A percentile compares a stretch with the other conserved stretches of the same genome.
These are phyloP conservation scores for Pythium brassicae DNA, from an alignment of 352 stramenopile species.

Conservation along the genomic window DNA sequence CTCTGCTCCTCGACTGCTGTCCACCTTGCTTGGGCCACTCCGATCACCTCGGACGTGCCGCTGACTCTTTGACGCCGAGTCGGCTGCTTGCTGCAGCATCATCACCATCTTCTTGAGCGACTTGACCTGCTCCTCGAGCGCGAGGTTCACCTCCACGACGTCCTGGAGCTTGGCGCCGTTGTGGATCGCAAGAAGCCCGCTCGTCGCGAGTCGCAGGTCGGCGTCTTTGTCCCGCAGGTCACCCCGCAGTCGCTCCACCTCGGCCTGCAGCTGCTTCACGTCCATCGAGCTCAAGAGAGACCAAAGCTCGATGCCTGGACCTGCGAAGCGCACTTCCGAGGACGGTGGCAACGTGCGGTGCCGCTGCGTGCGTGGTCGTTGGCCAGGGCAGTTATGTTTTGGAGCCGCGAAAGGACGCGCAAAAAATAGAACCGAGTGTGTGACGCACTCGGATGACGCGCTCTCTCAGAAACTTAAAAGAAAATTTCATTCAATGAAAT, in stretches of 20 bases:
- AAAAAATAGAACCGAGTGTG: too few species aligned
- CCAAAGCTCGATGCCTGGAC: too few species aligned
- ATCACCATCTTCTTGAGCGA: slow-evolving; percentile 37
- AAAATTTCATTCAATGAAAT: too few species aligned
- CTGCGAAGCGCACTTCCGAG: too few species aligned
- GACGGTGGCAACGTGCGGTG: too few species aligned
- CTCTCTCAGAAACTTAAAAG: too few species aligned
- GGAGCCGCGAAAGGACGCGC: too few species aligned
- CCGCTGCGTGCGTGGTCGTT: too few species aligned
- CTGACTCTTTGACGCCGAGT: not conserved
- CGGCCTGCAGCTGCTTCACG: slow-evolving; percentile 18
- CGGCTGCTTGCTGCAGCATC: slow-evolving; percentile 8
- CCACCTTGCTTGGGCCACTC: slow-evolving; percentile 1
- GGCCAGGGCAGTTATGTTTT: too few species aligned
- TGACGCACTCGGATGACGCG: too few species aligned
- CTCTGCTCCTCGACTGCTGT: not conserved
- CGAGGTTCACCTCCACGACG: slow-evolving; percentile 39
- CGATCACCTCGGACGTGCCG: not conserved
- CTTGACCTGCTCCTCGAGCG: slow-evolving; percentile 40
- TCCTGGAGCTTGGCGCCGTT: slow-evolving; percentile 31
- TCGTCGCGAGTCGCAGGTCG: slow-evolving; percentile 21
- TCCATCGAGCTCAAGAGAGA: not conserved
- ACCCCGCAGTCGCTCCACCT: slow-evolving; percentile 26
- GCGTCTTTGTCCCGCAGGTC: slow-evolving; percentile 21
- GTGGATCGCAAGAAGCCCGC: slow-evolving; percentile 12